Evolutionary conservation across 345 rosid species (phyloP).

Genomic region (Aquilaria sinensis): DNA sequence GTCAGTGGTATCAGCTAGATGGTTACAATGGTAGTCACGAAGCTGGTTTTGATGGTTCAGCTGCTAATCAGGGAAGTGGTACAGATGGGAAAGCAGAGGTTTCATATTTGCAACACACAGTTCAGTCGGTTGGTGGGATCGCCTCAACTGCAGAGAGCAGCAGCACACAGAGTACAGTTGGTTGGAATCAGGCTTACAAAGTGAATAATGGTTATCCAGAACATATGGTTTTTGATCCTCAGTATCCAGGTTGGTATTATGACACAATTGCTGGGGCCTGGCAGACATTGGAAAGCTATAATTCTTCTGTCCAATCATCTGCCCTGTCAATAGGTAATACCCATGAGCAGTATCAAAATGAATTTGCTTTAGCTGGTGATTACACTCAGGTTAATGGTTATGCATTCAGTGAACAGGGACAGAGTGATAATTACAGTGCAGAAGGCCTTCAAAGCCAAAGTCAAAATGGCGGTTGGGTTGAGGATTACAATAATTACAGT

Average conservation of each 20-base stretch:
- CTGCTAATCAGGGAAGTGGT: conserved; percentile 37
- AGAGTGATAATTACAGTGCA: conserved; percentile 29
- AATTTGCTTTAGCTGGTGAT: conserved; percentile 26
- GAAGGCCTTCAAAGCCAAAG: conserved; percentile 37
- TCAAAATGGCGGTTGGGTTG: conserved; percentile 43
- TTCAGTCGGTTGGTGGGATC: conserved; percentile 47
- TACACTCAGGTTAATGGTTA: conserved; percentile 27
- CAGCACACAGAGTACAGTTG: conserved; percentile 46
- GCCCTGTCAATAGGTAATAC: conserved; percentile 37
- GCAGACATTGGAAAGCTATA: conserved; percentile 63
- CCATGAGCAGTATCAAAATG: conserved; percentile 57
- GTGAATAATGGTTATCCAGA: conserved; percentile 74
- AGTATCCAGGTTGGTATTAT: conserved; percentile 94
- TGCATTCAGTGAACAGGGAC: conserved; percentile 33
- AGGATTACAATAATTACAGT: conserved; percentile 38
- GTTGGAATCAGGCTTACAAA: conserved; percentile 66
- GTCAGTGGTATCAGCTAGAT: conserved; percentile 80
- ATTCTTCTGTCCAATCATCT: conserved; percentile 42
- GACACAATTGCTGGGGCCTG: conserved; percentile 68
- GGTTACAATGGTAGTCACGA: conserved; percentile 30
- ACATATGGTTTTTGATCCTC: conserved; percentile 84
- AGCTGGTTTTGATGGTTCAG: conserved; percentile 25
- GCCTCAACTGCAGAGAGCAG: conserved; percentile 31
- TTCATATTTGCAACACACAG: conserved; percentile 54
- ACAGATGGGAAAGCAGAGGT: conserved; percentile 43